These are phyloP conservation scores for Pythium rishiriense DNA, from an alignment of 352 stramenopile species.

Conservation along the genomic window DNA sequence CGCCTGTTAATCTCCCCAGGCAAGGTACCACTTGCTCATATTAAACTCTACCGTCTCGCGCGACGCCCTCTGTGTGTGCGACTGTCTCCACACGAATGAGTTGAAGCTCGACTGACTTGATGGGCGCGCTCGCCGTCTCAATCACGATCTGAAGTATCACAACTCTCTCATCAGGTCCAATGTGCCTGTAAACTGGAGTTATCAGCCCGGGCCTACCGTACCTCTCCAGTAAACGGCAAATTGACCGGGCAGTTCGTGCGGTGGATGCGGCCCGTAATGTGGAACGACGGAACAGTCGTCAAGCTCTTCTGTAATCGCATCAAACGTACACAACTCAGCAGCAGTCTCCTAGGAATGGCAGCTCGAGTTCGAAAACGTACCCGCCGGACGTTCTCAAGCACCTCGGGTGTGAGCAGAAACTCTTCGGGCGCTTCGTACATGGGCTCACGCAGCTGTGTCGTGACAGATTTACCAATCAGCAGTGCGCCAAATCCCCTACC, in stretches of 20 bases:
- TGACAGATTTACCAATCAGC: too few species aligned
- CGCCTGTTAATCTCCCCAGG: too few species aligned
- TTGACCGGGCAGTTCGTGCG: constrained; percentile 90
- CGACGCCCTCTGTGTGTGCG: constrained; percentile 66
- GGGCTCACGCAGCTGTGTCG: constrained; percentile 46
- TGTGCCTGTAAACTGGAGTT: too few species aligned
- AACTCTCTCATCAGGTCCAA: too few species aligned
- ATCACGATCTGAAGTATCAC: constrained; percentile 64
- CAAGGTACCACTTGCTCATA: too few species aligned
- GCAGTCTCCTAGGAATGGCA: too few species aligned
- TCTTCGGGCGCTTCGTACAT: constrained; percentile 61
- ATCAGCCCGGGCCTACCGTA: too few species aligned
- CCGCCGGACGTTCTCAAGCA: constrained; percentile 78
- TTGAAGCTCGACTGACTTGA: constrained; percentile 90
- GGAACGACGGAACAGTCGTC: constrained; percentile 70
- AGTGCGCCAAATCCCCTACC: too few species aligned
- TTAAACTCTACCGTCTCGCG: constrained; percentile 60
- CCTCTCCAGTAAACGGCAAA: constrained; percentile 87
- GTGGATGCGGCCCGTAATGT: constrained; percentile 82
- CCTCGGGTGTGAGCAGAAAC: constrained; percentile 85
- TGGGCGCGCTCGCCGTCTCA: constrained; percentile 67
- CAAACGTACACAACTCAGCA: neutral
- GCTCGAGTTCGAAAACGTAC: constrained; percentile 35
- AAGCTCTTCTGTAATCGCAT: constrained; percentile 41
- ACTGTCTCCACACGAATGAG: constrained; percentile 91